phyloP scores from a whole-genome alignment of 495 filamentous ascomycete genomes.

The Neurospora hispaniola region DNA sequence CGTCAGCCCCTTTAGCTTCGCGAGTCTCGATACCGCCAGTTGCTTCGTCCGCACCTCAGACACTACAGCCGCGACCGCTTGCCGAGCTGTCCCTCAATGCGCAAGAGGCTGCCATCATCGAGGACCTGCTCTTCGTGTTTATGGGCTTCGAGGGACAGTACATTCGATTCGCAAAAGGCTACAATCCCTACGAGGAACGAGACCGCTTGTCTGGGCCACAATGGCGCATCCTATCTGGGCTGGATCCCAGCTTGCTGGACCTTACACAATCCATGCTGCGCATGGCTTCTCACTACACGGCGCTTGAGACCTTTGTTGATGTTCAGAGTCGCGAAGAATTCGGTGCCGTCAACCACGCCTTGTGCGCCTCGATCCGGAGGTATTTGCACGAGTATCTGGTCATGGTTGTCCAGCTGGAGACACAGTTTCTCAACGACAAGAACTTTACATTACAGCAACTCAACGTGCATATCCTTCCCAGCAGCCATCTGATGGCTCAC shows the following conservation, averaged over 20 bases:
- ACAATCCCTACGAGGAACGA: constrained; percentile 75
- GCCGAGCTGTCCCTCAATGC: constrained; percentile 61
- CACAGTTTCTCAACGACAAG: constrained; percentile 76
- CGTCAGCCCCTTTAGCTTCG: constrained; percentile 77
- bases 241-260: constrained; percentile 86
- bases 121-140: constrained; percentile 87
- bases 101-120: constrained; percentile 78
- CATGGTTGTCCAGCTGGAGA: constrained; percentile 85
- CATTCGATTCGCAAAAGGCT: constrained; percentile 71
- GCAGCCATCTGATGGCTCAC: constrained; percentile 79
- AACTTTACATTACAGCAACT: constrained; percentile 86
- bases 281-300: constrained; percentile 89
- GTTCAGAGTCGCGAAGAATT: constrained; percentile 88
- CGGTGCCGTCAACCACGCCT: constrained; percentile 89
- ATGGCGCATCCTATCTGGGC: constrained; percentile 68
- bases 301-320: constrained; percentile 86
- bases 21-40: constrained; percentile 77
- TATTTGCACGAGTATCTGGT: constrained; percentile 86
- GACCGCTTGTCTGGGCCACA: constrained; percentile 71
- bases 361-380: constrained; percentile 88
- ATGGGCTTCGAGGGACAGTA: constrained; percentile 99
- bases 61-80: constrained; percentile 61
- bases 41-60: constrained; percentile 58
- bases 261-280: constrained; percentile 80
- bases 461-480: constrained; percentile 82